Evolutionary conservation across 129 eudicot species (phyloP), one percentile per base, ranked within the genome.

Genomic region (Solidago caesia): DNA sequence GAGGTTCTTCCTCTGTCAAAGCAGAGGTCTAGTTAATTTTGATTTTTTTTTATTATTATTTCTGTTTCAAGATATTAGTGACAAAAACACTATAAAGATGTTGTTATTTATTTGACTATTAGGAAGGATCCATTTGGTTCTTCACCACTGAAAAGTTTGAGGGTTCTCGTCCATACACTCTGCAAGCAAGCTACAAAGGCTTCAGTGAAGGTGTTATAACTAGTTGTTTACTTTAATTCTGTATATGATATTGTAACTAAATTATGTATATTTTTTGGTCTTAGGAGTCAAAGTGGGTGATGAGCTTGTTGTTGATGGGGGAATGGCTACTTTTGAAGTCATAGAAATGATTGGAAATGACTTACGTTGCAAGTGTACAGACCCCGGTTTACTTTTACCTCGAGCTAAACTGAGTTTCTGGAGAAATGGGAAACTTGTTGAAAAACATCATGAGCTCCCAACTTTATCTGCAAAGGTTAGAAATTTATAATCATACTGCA

Each of bases 111-210:
- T 59, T 80, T 81, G 67, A 8, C 9, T 25, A 61, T 47, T 66
- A 89, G 92, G 96, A 89, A 44, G 96, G 89, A 51, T 84, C 92
- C 29, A 83, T 89, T 3, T 89, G 96, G 96, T 77, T 60, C 70
- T 89, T 89, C 55, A 87, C 96, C 6, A 72, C 82, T 58, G 87
- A 87, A 67, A 49, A 63, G 21, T 89, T 84, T 8, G 81, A 84
- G 72, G 96, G 88, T 44, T 78, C 77, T 62, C 92, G 85, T 13
- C 88, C 96, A 0, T 87, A 87, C 26, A 89, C 96, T 0, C 81
- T 89, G 16, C 86, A 89, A 71, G 92, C 92, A 47, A 89, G 81
- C 69, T 87, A 80, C 62, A 86, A 82, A 70, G 96, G 90, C 7
- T 84, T 89, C 61, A 67, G 78, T 44, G 92, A 89, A 81, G 96